These are phyloP conservation scores for Pythium biforme DNA, from an alignment of 352 stramenopile species.

Conservation along the genomic window DNA sequence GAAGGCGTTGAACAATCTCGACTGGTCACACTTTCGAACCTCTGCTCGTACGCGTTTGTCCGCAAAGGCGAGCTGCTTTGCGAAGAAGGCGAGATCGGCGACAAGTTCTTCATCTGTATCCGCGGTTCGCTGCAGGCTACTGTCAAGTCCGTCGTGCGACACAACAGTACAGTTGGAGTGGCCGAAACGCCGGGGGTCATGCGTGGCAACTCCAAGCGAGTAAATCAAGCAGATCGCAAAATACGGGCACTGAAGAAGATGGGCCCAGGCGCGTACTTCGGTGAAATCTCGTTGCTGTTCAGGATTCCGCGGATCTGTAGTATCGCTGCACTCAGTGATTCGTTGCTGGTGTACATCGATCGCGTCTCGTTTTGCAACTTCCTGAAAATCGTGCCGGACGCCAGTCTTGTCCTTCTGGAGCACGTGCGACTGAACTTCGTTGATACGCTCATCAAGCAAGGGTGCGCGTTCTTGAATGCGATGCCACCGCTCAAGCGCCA, in stretches of 20 bases:
- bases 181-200: neutral
- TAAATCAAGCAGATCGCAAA: constrained; percentile 23
- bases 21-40: constrained; percentile 57
- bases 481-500: constrained; percentile 55
- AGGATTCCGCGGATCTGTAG: constrained; percentile 66
- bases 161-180: neutral
- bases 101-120: constrained; percentile 75
- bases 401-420: constrained; percentile 51
- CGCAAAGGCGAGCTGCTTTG: constrained; percentile 48
- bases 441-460: constrained; percentile 60
- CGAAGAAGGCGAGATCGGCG: constrained; percentile 53
- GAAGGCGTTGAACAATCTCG: constrained; percentile 56
- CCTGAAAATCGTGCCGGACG: constrained; percentile 60
- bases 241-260: constrained; percentile 59
- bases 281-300: constrained; percentile 72
- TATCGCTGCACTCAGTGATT: constrained; percentile 59
- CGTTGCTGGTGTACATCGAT: constrained; percentile 69
- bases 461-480: constrained; percentile 48
- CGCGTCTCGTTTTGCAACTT: constrained; percentile 70
- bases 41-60: constrained; percentile 70
- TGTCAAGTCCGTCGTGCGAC: constrained; percentile 20
- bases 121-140: constrained; percentile 51
- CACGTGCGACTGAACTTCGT: constrained; percentile 62
- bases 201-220: neutral
- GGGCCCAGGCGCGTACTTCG: constrained; percentile 58